Evolutionary conservation across 2,329 filamentous ascomycete genomes (phyloP), one percentile per base, ranked within the genome.

Genomic region (Cladosporium sp.): DNA sequence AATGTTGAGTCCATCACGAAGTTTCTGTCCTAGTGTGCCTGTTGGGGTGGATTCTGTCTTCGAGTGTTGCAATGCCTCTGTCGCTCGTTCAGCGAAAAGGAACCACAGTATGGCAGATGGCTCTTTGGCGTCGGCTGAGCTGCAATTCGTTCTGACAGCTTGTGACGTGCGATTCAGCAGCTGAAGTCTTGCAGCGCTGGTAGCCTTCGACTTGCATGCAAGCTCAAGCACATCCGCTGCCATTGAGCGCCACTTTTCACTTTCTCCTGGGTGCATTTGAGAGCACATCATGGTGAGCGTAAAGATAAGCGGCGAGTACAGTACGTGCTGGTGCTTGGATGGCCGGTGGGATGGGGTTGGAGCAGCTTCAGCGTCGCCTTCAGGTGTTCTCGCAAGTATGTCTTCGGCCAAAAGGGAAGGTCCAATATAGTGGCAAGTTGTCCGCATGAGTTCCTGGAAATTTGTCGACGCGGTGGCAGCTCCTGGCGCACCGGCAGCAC

Each of bases 1-100:
- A 37, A 96, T 84, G 21, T 85, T 88, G 18, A 89, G 83, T 28
- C 90, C 80, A 61, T 90, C 86, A 10, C 90, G 88, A 69, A 91
- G 93, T 65, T 92, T 88, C 12, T 87, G 86, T 16, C 89, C 86
- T 18, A 69, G 33, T 2, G 31, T 44, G 11, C 55, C 63, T 29
- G 35, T 50, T 10, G 62, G 33, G n/a, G 29, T 29, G 5, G 62
- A 53, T 40, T 58, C 62, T 21, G 53, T 59, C 23, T 49, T 58
- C 5, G 53, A 52, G 23, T 65, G 53, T 12, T 50, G n/a, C 11
- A 58, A 31, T 52, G 62, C 56, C 28, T 59, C 53, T 2, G 46
- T 52, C 8, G 46, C 53, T 21, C 35, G 40, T 21, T 59, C 33
- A 7, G 55, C 53, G 28, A 65, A 58, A 21, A 65, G 55, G 6